These are phyloP conservation scores for Gardenia jasminoides DNA, from an alignment of 257 asterid species.

Conservation along the genomic window DNA sequence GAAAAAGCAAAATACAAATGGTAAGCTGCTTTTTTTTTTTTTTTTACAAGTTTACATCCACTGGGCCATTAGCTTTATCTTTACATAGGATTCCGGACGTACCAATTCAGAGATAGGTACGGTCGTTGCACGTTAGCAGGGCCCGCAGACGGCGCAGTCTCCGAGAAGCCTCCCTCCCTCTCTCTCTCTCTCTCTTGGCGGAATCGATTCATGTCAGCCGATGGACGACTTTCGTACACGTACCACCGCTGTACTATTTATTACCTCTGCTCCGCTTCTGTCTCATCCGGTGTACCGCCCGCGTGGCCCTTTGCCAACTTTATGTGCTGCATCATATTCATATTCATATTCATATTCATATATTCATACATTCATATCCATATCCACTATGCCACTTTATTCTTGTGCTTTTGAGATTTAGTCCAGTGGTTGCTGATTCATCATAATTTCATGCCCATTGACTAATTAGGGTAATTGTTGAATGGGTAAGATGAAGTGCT, in stretches of 20 bases:
- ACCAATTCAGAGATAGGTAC: constrained; percentile 24
- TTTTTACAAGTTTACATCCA: no score
- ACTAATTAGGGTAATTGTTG: no score
- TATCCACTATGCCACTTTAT: background rate
- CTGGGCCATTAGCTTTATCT: background rate
- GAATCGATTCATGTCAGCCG: background rate
- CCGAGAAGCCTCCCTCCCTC: background rate
- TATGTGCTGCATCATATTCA: background rate
- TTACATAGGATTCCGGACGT: constrained; percentile 6
- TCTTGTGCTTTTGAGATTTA: background rate
- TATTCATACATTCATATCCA: background rate
- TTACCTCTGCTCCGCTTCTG: background rate
- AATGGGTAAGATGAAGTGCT: no score
- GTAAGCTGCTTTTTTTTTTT: background rate
- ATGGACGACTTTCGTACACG: constrained; percentile 6
- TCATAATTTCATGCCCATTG: background rate
- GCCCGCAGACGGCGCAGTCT: background rate
- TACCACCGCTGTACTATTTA: background rate
- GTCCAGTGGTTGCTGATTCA: background rate
- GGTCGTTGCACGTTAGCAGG: constrained; percentile 21
- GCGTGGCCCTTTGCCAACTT: background rate
- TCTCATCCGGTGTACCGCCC: background rate
- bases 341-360: background rate
- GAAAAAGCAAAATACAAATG: no score
- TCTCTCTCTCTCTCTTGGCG: no score